Evolutionary conservation across 2,329 filamentous ascomycete genomes (phyloP).

Genomic region (Paraphoma sp.): DNA sequence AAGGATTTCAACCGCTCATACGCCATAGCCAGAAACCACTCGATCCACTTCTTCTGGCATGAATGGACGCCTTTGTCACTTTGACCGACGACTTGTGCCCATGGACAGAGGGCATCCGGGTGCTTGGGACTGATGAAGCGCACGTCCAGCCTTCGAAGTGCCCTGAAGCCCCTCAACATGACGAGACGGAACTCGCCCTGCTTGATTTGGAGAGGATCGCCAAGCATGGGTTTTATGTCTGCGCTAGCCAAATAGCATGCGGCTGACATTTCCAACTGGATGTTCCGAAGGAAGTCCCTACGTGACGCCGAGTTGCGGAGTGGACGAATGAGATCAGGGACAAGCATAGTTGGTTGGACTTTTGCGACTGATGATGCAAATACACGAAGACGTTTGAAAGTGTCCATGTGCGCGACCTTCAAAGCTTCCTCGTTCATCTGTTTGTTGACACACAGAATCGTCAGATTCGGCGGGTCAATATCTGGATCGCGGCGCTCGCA

Average conservation of each 20-base stretch:
- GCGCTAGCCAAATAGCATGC: conserved; percentile 13
- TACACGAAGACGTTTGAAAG: conserved; percentile 12
- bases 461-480: conserved; percentile 10
- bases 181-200: background rate
- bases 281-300: conserved; percentile 6
- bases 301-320: background rate
- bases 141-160: conserved; percentile 18
- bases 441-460: conserved; percentile 15
- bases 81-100: background rate
- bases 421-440: conserved; percentile 8
- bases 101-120: conserved; percentile 14
- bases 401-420: conserved; percentile 1
- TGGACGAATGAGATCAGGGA: background rate
- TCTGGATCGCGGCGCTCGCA: conserved; percentile 16
- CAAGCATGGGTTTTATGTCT: background rate
- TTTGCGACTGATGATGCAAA: background rate
- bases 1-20: background rate
- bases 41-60: conserved; percentile 24
- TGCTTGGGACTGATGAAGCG: conserved; percentile 27
- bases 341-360: background rate
- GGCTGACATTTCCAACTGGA: conserved; percentile 21
- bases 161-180: background rate
- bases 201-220: background rate
- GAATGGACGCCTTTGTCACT: conserved; percentile 3
- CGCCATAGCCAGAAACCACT: conserved; percentile 15